Percentiles rank a stretch among this genome's conserved stretches.
These are phyloP conservation scores for Nothopassalora personata DNA, from an alignment of 2,329 filamentous ascomycete genomes.

Conservation along the genomic window DNA sequence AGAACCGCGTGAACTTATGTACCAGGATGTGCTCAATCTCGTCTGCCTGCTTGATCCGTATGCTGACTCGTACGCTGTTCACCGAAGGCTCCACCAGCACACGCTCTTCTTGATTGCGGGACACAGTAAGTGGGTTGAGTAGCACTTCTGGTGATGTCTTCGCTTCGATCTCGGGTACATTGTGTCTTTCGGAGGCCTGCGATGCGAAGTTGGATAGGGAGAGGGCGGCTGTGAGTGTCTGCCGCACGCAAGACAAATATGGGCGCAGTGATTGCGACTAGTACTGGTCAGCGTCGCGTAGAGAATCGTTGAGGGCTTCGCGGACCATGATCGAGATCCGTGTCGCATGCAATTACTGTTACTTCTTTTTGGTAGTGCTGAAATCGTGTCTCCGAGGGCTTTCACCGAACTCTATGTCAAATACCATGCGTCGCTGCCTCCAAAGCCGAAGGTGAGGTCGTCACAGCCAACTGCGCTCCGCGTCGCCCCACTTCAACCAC, in stretches of 20 bases:
- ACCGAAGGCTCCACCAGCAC: slow-evolving; percentile 94
- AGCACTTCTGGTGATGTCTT: slow-evolving; percentile 88
- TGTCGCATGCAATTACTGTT: background rate
- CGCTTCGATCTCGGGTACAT: slow-evolving; percentile 96
- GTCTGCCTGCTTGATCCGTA: slow-evolving; percentile 98
- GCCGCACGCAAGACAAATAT: slow-evolving; percentile 93
- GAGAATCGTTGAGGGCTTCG: background rate
- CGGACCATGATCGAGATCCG: slow-evolving; percentile 11
- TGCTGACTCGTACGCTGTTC: slow-evolving; percentile 94
- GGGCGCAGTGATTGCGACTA: slow-evolving; percentile 94
- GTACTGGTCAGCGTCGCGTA: slow-evolving; percentile 9
- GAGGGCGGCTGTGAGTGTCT: slow-evolving; percentile 87
- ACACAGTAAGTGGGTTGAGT: slow-evolving; percentile 81
- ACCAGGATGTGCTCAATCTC: slow-evolving; percentile 98
- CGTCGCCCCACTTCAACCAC: too few relatives aligned
- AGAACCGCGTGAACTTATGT: slow-evolving; percentile 95
- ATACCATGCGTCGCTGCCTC: background rate
- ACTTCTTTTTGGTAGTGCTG: background rate
- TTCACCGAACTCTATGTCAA: background rate
- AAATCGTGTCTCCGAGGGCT: background rate
- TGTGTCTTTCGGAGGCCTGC: slow-evolving; percentile 92
- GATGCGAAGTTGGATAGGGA: slow-evolving; percentile 96
- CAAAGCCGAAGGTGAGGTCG: too few relatives aligned
- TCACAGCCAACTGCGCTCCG: too few relatives aligned
- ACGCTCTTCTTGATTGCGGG: slow-evolving; percentile 94